A percentile compares a stretch with the other conserved stretches of the same genome.
Evolutionary conservation across 805 yeast species (phyloP).

Genomic region (Saturnispora kantuleensis): DNA sequence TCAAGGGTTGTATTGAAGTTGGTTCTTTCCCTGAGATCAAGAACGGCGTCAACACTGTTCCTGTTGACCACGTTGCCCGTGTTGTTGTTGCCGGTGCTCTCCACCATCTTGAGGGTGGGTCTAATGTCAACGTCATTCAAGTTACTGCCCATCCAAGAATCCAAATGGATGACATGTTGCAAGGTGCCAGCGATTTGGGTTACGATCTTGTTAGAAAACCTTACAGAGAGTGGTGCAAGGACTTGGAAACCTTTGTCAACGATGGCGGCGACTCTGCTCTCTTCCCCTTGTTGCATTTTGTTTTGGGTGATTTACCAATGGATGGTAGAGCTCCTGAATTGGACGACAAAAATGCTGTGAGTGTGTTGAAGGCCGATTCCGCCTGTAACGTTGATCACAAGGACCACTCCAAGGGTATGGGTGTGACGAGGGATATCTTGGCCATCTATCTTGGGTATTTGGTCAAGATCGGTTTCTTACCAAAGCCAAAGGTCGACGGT

Average conservation of each 20-base stretch:
- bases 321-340: conserved; percentile 92
- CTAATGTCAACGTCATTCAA: conserved; percentile 59
- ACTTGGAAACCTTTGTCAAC: conserved; percentile 68
- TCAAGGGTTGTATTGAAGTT: conserved; percentile 88
- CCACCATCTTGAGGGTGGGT: conserved; percentile 45
- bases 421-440: conserved; percentile 57
- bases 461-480: conserved; percentile 70
- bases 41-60: conserved; percentile 91
- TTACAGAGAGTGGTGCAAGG: conserved; percentile 70
- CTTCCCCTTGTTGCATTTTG: conserved; percentile 90
- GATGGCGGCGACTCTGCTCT: conserved; percentile 76
- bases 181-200: conserved; percentile 59
- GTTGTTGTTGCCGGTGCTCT: conserved; percentile 77
- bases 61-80: conserved; percentile 96
- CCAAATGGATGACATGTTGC: conserved; percentile 64
- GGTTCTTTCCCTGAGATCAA: conserved; percentile 78
- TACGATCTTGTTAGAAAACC: conserved; percentile 52
- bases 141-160: conserved; percentile 98
- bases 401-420: conserved; percentile 62
- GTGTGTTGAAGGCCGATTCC: conserved; percentile 53
- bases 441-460: conserved; percentile 76
- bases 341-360: conserved; percentile 76
- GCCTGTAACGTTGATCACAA: conserved; percentile 39
- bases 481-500: conserved; percentile 43
- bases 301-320: conserved; percentile 82